phyloP scores from a whole-genome alignment of 2,329 filamentous ascomycete species.

The Diaporthe citriasiana region DNA sequence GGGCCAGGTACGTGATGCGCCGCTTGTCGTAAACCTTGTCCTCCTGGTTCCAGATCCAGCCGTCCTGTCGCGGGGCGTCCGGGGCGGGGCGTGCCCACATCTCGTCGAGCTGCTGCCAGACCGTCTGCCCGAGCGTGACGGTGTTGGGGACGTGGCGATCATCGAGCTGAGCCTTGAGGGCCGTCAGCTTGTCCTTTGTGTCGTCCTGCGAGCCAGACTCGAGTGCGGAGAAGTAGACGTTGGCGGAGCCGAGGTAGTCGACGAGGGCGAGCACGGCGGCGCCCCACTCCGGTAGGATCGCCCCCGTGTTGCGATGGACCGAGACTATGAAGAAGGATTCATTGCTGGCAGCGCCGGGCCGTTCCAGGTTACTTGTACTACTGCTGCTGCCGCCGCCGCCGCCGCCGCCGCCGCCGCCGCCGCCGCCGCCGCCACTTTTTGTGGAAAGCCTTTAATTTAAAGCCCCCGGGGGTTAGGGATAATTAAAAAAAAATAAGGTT shows the following conservation, averaged over 20 bases:
- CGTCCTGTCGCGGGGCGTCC: constrained; percentile 56
- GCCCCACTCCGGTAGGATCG: constrained; percentile 72
- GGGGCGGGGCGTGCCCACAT: constrained; percentile 58
- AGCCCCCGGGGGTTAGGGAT: too few species aligned
- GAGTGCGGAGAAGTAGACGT: constrained; percentile 75
- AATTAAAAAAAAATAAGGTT: too few species aligned
- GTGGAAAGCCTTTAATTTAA: too few species aligned
- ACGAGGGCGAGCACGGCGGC: constrained; percentile 69
- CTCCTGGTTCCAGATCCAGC: constrained; percentile 72
- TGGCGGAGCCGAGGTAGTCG: constrained; percentile 69
- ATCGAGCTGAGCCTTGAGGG: constrained; percentile 68
- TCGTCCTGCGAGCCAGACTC: constrained; percentile 79
- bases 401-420: too few species aligned
- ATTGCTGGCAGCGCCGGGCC: too few species aligned
- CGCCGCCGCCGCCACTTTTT: too few species aligned
- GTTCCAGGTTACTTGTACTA: too few species aligned
- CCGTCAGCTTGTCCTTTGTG: constrained; percentile 72
- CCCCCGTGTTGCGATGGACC: constrained; percentile 77
- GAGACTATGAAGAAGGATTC: constrained; percentile 73
- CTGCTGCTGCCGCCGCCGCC: too few species aligned
- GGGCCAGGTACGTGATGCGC: constrained; percentile 77
- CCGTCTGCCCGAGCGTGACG: constrained; percentile 69
- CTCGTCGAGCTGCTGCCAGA: constrained; percentile 69
- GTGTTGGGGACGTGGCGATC: constrained; percentile 64
- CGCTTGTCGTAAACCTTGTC: constrained; percentile 68